A percentile compares a stretch with the other conserved stretches of the same genome.
These are phyloP conservation scores for Niveomyces coronatus DNA, from an alignment of 2,329 filamentous ascomycete genomes.

Conservation along the genomic window DNA sequence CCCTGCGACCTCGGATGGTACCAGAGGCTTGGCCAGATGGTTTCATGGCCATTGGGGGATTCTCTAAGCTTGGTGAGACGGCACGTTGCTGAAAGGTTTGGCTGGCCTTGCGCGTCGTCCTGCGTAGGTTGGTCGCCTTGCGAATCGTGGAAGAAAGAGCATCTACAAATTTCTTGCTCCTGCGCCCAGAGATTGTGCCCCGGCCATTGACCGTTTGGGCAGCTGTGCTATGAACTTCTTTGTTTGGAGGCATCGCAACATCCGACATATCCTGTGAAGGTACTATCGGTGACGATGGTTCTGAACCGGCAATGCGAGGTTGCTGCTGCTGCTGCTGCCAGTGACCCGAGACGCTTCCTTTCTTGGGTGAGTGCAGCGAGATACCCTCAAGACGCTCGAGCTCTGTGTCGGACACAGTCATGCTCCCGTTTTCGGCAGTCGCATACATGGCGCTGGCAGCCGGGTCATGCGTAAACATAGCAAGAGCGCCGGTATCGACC, in stretches of 20 bases:
- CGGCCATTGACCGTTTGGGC: neutral
- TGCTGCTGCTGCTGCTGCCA: no score
- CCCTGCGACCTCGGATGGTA: constrained; percentile 15
- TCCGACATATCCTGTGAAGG: no score
- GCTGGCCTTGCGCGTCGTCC: constrained; percentile 17
- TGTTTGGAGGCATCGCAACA: no score
- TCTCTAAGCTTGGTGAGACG: constrained; percentile 23
- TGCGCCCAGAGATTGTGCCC: constrained; percentile 17
- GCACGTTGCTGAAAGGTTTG: constrained; percentile 14
- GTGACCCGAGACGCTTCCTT: constrained; percentile 16
- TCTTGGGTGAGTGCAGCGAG: constrained; percentile 29
- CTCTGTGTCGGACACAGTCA: constrained; percentile 35
- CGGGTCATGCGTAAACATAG: constrained; percentile 12
- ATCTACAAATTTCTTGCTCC: constrained; percentile 30
- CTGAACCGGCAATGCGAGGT: no score
- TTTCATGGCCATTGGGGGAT: constrained; percentile 24
- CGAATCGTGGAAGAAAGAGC: constrained; percentile 31
- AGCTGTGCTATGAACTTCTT: no score
- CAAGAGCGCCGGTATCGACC: constrained; percentile 20
- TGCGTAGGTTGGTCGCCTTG: constrained; percentile 27
- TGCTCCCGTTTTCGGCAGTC: neutral
- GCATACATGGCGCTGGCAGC: neutral
- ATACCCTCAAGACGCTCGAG: constrained; percentile 38
- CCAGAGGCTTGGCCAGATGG: constrained; percentile 16
- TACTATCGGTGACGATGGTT: no score